Evolutionary conservation across 805 yeast species (phyloP), one percentile per base, ranked within the genome.

Genomic region (Cyberlindnera meyerae): DNA sequence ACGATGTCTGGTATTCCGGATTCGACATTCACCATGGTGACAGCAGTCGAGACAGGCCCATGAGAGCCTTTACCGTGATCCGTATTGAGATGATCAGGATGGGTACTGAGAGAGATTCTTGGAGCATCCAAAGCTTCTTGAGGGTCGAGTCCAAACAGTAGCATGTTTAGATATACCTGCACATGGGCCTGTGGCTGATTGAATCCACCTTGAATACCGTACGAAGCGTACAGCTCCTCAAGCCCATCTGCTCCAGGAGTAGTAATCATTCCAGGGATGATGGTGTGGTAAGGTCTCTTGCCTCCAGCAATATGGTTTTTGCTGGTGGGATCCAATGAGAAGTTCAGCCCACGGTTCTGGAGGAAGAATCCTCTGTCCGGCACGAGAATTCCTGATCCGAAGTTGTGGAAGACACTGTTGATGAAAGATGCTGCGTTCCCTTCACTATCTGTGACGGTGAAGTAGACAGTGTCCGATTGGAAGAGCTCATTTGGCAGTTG

Each of bases 131-230:
- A 57, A 5, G 88, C 78, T 48, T 77, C 74, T 58, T 85, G 94
- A 3, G 90, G 85, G 36, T 74, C 71, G 49, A 78, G 58, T 0
- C 77, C 78, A 55, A 79, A 84, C 11, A 77, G 52, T 2, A 70
- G 49, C 68, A 84, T 56, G 54, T 85, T 84, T 43, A 83, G 58
- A 26, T 74, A 79, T 25, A 82, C 89, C 55, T 82, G 90, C 6
- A 84, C 77, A 48, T 84, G 94, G 2, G 89, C 89, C 49, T 82
- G 86, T 3, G 94, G 94, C 57, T 85, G 95, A 65, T 79, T 82
- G 62, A 77, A 84, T 0, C 90, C 94, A 13, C 95, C 95, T 87
- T 82, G 83, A 43, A 81, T 83, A 33, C 90, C 93, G 48, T 70
- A 79, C n/a, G 80, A 62, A 1, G 88, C 87, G 50, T 68, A 78